Evolutionary conservation across 2,329 filamentous ascomycete genomes (phyloP), one percentile per base, ranked within the genome.

Genomic region (Cercospora sesami): DNA sequence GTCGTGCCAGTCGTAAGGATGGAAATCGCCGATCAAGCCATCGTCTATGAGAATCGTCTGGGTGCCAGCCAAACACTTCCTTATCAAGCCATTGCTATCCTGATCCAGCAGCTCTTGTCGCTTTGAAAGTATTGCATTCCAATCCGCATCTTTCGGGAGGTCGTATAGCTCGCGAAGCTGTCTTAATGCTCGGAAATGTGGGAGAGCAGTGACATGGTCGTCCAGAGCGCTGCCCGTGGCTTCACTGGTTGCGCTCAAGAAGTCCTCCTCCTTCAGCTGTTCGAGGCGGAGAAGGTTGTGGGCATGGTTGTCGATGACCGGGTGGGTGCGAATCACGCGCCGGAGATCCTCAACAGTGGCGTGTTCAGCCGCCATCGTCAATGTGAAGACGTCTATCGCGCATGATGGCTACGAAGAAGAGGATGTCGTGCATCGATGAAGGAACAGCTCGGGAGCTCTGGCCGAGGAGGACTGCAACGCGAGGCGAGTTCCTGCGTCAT

Each of bases 11-110:
- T 80, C 75, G 72, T 87, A 91, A 0, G 83, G 77, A 72, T 91
- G 85, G 1, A 87, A 85, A 21, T 86, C 79, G 7, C 85, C 83
- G 63, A 86, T 84, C 7, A 94, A 80, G 0, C 91, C 90, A 78
- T 95, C 92, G 72, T 95, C 92, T n/a, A 96, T 85, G 1, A 96
- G 83, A 10, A 94, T 83, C 1, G 86, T 87, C 76, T 94, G 88
- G 30, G 92, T 91, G 1, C 91, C 91, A 12, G 86, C 79, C 4
- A 96, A 83, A 73, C 91, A 95, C 69, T 82, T 83, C 55, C 81
- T 82, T 10, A 87, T 83, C 82, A 93, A 88, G 2, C 79, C 84
- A 5, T 87, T 81, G 73, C 83, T 45, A 78, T 82, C 71, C 21
- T 80, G 78, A 28, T 81, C 76, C 8, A 87, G 77, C 75, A 81